These are phyloP conservation scores for Suhomyces guaymorum DNA, from an alignment of 1,139 yeast species.

Conservation along the genomic window DNA sequence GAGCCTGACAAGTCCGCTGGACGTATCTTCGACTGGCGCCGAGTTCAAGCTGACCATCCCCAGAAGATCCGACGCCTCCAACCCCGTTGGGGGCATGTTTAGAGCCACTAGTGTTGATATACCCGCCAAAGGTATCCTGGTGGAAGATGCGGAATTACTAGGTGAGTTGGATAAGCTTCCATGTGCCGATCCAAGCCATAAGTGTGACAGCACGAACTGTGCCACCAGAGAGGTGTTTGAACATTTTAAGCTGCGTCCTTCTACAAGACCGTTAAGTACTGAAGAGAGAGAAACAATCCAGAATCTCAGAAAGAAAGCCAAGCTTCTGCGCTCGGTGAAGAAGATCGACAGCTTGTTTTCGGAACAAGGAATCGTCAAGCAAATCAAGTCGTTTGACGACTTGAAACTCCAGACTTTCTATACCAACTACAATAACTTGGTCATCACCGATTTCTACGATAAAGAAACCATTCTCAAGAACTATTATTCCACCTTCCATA, in stretches of 20 bases:
- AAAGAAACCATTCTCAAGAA: slow-evolving; percentile 28
- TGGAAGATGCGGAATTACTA: slow-evolving; percentile 3
- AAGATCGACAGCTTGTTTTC: slow-evolving; percentile 12
- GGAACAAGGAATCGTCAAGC: slow-evolving; percentile 3
- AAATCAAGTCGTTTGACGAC: slow-evolving; percentile 4
- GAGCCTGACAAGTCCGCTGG: slow-evolving; percentile 7
- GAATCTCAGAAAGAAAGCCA: slow-evolving; percentile 11
- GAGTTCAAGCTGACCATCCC: not conserved
- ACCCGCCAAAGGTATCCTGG: not conserved
- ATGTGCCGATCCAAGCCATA: slow-evolving; percentile 5
- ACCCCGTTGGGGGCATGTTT: slow-evolving; percentile 7
- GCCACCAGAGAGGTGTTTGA: slow-evolving; percentile 6
- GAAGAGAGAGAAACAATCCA: slow-evolving; percentile 9
- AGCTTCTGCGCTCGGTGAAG: slow-evolving; percentile 12
- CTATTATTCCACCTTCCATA: slow-evolving; percentile 41
- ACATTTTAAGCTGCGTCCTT: slow-evolving; percentile 4
- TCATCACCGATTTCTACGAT: slow-evolving; percentile 10
- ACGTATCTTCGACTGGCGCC: not conserved
- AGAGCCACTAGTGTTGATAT: too few relatives aligned
- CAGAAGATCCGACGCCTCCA: not conserved
- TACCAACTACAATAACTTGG: slow-evolving; percentile 7
- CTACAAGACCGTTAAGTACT: slow-evolving; percentile 3
- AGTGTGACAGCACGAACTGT: slow-evolving; percentile 4
- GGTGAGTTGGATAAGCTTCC: slow-evolving; percentile 6
- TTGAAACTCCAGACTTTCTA: slow-evolving; percentile 9